Percentiles rank a stretch among this genome's conserved stretches.
These are phyloP conservation scores for Trichoderma reesei DNA, from an alignment of 495 filamentous ascomycete species.

Conservation along the genomic window DNA sequence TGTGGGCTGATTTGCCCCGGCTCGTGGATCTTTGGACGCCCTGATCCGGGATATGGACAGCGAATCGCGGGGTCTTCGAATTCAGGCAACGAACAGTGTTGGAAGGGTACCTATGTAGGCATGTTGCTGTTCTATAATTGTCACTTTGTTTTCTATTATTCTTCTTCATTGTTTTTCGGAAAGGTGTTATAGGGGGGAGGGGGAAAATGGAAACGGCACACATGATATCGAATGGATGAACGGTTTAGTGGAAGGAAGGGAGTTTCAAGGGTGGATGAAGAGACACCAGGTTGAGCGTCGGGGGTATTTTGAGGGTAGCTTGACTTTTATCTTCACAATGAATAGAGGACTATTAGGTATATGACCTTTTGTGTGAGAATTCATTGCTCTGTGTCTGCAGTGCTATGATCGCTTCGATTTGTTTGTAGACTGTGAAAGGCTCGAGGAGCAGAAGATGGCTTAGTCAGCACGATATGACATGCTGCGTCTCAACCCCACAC, in stretches of 20 bases:
- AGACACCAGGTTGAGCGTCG: neutral
- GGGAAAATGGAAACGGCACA: neutral
- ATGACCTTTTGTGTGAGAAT: neutral
- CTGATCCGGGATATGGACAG: neutral
- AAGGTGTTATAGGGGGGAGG: neutral
- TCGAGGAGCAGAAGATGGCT: neutral
- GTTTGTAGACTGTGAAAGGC: too few species aligned
- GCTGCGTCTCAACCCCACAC: too few species aligned
- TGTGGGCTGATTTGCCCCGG: conserved; percentile 50
- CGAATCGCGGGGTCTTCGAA: neutral
- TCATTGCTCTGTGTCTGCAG: neutral
- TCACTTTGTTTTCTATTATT: neutral
- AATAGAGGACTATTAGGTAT: too few species aligned
- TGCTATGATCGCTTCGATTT: too few species aligned
- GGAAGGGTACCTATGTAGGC: neutral
- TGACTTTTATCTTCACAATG: too few species aligned
- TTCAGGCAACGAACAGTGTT: conserved; percentile 5
- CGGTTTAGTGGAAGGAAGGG: neutral
- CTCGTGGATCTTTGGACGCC: conserved; percentile 2
- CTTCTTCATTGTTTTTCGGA: neutral
- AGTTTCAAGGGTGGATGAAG: neutral
- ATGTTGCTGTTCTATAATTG: conserved; percentile 12
- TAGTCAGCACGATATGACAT: too few species aligned
- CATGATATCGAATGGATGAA: neutral
- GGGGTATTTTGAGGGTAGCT: neutral